Conservation (phyloP, 2,329 filamentous ascomycete species). For the Sordariomycetes sp. region DNA sequence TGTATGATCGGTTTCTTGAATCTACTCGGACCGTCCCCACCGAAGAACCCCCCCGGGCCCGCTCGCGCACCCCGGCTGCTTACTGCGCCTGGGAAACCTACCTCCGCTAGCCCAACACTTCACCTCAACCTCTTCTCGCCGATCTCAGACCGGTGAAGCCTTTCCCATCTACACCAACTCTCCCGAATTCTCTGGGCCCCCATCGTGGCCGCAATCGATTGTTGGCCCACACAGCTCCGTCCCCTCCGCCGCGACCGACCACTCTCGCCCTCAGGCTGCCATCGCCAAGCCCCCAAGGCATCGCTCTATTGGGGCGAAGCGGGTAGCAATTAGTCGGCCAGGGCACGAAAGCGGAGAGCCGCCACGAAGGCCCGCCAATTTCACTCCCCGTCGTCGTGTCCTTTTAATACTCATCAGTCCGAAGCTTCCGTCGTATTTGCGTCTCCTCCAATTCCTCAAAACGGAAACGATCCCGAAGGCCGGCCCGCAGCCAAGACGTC, state of each 20-base stretch:
- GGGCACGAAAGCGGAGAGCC: neutral
- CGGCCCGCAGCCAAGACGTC: neutral
- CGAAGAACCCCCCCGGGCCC: neutral
- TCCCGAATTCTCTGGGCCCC: neutral
- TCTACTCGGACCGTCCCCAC: neutral
- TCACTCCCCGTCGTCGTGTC: neutral
- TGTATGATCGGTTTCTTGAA: slow-evolving; percentile 2
- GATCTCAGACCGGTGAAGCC: neutral
- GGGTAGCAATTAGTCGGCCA: neutral
- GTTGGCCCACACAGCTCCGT: neutral
- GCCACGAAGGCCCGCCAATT: neutral
- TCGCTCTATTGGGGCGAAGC: neutral
- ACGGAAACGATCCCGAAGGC: slow-evolving; percentile 2
- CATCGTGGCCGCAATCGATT: neutral
- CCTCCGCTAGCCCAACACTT: neutral
- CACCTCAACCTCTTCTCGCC: neutral
- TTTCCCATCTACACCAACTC: neutral
- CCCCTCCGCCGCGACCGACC: neutral
- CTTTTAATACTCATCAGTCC: neutral
- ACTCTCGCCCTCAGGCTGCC: neutral
- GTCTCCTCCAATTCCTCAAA: neutral
- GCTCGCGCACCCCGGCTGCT: neutral
- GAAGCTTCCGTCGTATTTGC: neutral
- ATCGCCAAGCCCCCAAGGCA: neutral
- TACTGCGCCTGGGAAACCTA: neutral